Base-by-base conservation (phyloP, 2,329 filamentous ascomycete species). In the Septoria linicola region DNA sequence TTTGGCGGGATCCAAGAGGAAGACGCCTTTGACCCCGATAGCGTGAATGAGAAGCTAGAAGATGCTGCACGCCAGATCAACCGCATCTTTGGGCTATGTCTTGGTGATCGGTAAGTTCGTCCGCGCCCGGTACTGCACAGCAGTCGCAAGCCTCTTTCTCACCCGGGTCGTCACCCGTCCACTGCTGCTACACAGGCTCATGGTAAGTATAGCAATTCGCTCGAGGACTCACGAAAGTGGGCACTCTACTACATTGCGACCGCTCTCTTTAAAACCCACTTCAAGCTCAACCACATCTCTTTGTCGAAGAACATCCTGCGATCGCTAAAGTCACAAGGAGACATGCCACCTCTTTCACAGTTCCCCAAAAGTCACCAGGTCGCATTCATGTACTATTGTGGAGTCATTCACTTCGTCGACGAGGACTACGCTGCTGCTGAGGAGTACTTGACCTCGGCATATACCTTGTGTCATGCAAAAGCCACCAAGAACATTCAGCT, bases 181-280 rank as follows among this genome's bases (percentile, higher is more conserved):
- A 36, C 27, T 20, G 13, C 32, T 25, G 52, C 51, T 45, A 41
- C 55, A 51, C 36, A 55, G 39, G 54, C 59, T 64, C 55, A 62
- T 59, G 61, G 54, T 53, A 54, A 41, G 40, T 49, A 47, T 63
- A 92, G 89, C 70, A 87, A 88, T 54, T 84, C 87, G 11, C 76
- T 96, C 37, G 84, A 90, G 65, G 87, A 95, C 63, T 96, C 92
- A 7, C 84, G 93, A 48, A 99, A 97, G 80, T 99, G 93, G 93
- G 95, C 89, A 5, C 88, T 96, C 41, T 99, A 99, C 74, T 91
- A 90, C 69, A 85, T 92, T 59, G 89, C 91, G 65, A 97, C 96
- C 67, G 80, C 99, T 6, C 78, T 96, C 11, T 99, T 99, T 81
- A 97, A 97, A 73, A 97, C 91, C 1, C 96, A 97, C 70, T 99